phyloP scores from a whole-genome alignment of 371 early-diverging fungal species.

The Astathelohania contejeani region DNA sequence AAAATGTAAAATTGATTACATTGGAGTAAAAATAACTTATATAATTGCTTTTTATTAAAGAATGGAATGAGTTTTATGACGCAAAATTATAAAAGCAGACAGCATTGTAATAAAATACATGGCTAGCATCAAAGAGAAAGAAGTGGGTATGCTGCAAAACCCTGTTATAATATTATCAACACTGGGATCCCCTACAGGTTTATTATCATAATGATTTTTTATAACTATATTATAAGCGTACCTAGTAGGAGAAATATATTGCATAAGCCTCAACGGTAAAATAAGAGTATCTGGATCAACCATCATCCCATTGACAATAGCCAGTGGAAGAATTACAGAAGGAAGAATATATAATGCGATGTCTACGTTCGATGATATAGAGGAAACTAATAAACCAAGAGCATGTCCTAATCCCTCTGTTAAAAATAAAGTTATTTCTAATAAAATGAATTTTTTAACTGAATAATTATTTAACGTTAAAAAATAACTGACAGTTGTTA shows the following conservation, averaged over 20 bases:
- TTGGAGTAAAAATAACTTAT: too few species aligned
- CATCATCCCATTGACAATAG: conserved; percentile 27
- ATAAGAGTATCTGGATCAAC: conserved; percentile 22
- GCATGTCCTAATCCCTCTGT: conserved; percentile 6
- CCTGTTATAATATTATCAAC: not conserved
- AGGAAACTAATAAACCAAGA: conserved; percentile 18
- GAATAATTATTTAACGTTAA: conserved; percentile 11
- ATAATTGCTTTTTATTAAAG: too few species aligned
- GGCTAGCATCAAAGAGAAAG: not conserved
- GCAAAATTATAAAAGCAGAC: not conserved
- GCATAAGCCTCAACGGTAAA: conserved; percentile 8
- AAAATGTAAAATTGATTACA: too few species aligned
- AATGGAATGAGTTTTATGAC: too few species aligned
- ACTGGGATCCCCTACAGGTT: not conserved
- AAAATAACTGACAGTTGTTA: conserved; percentile 10
- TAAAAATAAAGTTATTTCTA: conserved; percentile 7
- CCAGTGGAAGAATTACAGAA: conserved; percentile 23
- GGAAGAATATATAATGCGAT: conserved; percentile 32
- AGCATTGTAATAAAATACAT: not conserved
- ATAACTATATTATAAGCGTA: conserved; percentile 37
- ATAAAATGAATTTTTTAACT: conserved; percentile 4
- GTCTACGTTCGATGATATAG: not conserved
- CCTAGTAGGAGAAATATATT: conserved; percentile 36
- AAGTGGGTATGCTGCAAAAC: not conserved
- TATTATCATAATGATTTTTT: conserved; percentile 23